Percentiles rank a stretch among this genome's conserved stretches.
These are phyloP conservation scores for Bryopsis sp. DNA, from an alignment of 139 green algal genomes.

Conservation along the genomic window DNA sequence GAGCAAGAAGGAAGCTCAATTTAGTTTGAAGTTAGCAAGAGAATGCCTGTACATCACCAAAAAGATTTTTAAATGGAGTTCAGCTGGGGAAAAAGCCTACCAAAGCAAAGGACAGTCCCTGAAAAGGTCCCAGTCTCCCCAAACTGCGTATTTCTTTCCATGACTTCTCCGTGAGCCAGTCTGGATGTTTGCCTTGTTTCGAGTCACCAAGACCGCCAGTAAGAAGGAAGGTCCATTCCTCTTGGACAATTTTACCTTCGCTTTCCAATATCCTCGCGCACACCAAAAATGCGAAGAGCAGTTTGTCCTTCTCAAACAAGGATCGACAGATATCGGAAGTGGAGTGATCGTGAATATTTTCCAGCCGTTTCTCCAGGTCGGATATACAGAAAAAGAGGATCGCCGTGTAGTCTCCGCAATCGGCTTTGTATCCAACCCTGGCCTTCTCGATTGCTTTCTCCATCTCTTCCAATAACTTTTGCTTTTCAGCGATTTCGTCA, in stretches of 20 bases:
- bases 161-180: slow-evolving; percentile 52
- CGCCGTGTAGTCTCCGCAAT: too few relatives aligned
- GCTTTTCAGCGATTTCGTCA: too few relatives aligned
- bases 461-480: too few relatives aligned
- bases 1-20: too few relatives aligned
- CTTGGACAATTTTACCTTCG: slow-evolving; percentile 39
- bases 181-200: slow-evolving; percentile 43
- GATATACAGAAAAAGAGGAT: too few relatives aligned
- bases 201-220: slow-evolving; percentile 36
- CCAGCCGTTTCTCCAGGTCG: too few relatives aligned
- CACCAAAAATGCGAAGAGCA: slow-evolving; percentile 70
- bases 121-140: slow-evolving; percentile 28
- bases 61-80: slow-evolving; percentile 47
- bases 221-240: slow-evolving; percentile 69
- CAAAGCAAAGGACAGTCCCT: slow-evolving; percentile 29
- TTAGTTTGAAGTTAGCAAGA: slow-evolving; percentile 52
- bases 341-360: too few relatives aligned
- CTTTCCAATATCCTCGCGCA: slow-evolving; percentile 46
- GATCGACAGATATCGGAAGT: too few relatives aligned
- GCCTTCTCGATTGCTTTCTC: too few relatives aligned
- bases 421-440: too few relatives aligned
- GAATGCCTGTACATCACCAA: too few relatives aligned
- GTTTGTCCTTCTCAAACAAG: slow-evolving; percentile 79
- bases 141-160: slow-evolving; percentile 39
- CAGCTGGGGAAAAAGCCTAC: slow-evolving; percentile 42